phyloP scores from a whole-genome alignment of 192 early-diverging fungal species.

The Backusella australiensis region DNA sequence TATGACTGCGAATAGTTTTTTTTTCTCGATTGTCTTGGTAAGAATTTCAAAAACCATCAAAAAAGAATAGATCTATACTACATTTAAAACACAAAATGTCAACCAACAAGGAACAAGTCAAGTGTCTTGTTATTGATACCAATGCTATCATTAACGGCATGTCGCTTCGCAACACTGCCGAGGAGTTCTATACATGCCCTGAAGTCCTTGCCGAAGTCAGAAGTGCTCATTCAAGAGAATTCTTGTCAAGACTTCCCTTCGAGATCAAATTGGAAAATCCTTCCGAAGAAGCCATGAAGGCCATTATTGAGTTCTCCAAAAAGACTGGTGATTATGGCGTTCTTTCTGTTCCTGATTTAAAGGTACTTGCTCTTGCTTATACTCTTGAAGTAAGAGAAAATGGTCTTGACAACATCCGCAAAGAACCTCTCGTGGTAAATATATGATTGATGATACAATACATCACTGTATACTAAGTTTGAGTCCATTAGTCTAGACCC shows the following conservation, averaged over 20 bases:
- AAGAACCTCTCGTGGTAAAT: conserved; percentile 58
- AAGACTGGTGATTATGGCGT: conserved; percentile 88
- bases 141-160: conserved; percentile 69
- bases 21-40: background rate
- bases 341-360: conserved; percentile 81
- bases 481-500: conserved; percentile 15
- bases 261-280: conserved; percentile 60
- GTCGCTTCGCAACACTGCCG: conserved; percentile 58
- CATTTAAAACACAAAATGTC: background rate
- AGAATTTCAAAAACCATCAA: background rate
- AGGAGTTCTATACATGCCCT: conserved; percentile 79
- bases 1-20: background rate
- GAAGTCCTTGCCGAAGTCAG: conserved; percentile 87
- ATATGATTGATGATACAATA: background rate
- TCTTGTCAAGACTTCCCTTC: conserved; percentile 58
- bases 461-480: background rate
- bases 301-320: conserved; percentile 79
- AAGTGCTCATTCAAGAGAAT: conserved; percentile 66
- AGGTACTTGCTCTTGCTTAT: conserved; percentile 85
- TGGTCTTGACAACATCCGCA: conserved; percentile 67
- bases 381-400: conserved; percentile 82
- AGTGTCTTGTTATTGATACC: conserved; percentile 67
- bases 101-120: conserved; percentile 5
- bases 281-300: conserved; percentile 61
- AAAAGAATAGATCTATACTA: background rate